Base-by-base conservation (phyloP, 306 rosid species). In the Nissolia schottii region DNA sequence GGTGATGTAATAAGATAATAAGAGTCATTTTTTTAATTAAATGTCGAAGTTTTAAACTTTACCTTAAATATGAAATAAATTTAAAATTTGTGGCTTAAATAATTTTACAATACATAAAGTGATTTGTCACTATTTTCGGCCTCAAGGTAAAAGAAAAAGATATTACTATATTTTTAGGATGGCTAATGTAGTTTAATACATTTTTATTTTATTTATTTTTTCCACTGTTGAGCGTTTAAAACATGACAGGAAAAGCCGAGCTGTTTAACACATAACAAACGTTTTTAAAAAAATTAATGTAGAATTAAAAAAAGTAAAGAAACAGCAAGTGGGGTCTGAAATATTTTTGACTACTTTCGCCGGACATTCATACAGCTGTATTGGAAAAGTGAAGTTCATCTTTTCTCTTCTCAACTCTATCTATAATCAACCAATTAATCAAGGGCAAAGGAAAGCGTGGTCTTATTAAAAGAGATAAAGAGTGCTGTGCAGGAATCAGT, bases 191-290 rank as follows among this genome's bases (percentile, higher is more conserved):
- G 43, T 71, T n/a, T 16, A 59, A 60, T 41, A 31, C 34, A 23
- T 12, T 31, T 31, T n/a, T n/a, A n/a, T n/a, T n/a, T n/a, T n/a
- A n/a, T n/a, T n/a, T n/a, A n/a, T 31, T 31, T 24, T 35, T 31
- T 45, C 19, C 43, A n/a, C 40, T 23, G 48, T 50, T 23, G 48
- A 40, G 89, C 87, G 83, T 88, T 86, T 86, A 85, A 85, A 84
- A 88, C 95, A 88, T 86, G 98, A 88, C 89, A 92, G 94, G 78
- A 28, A 63, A 68, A 40, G 49, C 22, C 68, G 61, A 80, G 96
- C 92, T 88, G 98, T 89, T 87, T 13, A 38, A 80, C 96, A 88
- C 88, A 81, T 56, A 65, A 60, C 28, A 70, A 82, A 81, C 86
- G 82, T 84, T 85, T 74, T 22, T 2, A 3, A 2, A 20, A 49